Base-by-base conservation (phyloP, 1,139 yeast species). In the Entelexis paramagnoliae region DNA sequence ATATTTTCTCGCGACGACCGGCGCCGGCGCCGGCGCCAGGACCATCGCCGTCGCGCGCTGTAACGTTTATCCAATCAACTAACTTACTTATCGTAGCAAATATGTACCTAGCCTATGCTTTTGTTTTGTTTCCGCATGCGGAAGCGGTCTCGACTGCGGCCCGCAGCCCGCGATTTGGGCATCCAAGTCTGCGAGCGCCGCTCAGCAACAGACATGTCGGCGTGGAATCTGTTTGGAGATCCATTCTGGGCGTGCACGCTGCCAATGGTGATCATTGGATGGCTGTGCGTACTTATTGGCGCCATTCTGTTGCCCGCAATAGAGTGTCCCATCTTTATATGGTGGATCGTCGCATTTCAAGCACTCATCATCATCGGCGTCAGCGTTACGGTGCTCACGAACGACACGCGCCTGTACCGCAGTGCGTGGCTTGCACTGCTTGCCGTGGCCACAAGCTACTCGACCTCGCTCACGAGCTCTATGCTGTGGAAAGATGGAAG, bases 341-440 rank as follows among this genome's bases (percentile, higher is more conserved):
- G 97, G 97, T 89, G 97, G 97, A 95, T 95, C 3, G 68, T 89
- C 17, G 89, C 83, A 9, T 89, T 80, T 63, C 80, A 89, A 68
- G 71, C 87, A 24, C 59, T 83, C 38, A 62, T 87, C 42, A 74
- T 84, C 33, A 58, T 71, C 8, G 66, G 76, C 34, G 73, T 88
- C 49, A 68, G 80, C 30, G 62, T 78, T 40, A 70, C 86, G 40
- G 83, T 86, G 62, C 73, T 81, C 51, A 76, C 78, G 61, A 82
- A 83, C 65, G 70, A 79, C 48, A 72, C 85, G 54, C 88, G 83
- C 63, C 74, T 79, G 55, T 86, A 89, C 69, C 77, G 83, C 57
- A 71, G 76, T 59, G 79, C 83, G 36, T 53, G 65, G 51, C 77
- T 79, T 52, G 79, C 81, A 2, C 68, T 74, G 54, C 66, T 80